A percentile compares a stretch with the other conserved stretches of the same genome.
Conservation (phyloP, 2,329 filamentous ascomycete genomes). For the Chrysoporthe deuterocubensis region DNA sequence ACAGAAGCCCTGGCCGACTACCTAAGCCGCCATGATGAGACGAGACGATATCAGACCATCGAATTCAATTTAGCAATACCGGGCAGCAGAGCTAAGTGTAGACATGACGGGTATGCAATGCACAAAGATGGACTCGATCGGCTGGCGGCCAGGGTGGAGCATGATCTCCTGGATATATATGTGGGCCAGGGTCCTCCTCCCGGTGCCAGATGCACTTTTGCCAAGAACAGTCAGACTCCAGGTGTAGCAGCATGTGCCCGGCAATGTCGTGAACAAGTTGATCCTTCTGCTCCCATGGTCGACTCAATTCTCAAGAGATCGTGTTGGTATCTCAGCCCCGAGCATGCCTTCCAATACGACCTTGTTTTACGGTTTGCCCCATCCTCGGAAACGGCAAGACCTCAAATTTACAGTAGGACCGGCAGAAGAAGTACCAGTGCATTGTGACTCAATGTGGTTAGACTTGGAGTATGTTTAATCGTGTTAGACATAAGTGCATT, state of each 20-base stretch:
- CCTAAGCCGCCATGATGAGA: not conserved
- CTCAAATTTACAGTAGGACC: not conserved
- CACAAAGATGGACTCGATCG: conserved; percentile 2
- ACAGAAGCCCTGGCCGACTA: not conserved
- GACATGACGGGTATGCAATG: not conserved
- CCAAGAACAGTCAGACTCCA: not conserved
- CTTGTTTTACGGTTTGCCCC: not conserved
- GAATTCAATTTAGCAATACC: not conserved
- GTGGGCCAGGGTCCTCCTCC: conserved; percentile 5
- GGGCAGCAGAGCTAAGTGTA: not conserved
- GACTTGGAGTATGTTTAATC: not conserved
- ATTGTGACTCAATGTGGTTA: too few species aligned
- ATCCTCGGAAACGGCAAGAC: not conserved
- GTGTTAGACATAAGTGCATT: too few species aligned
- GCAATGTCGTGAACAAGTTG: not conserved
- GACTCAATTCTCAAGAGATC: not conserved
- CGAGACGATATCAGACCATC: not conserved
- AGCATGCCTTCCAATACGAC: not conserved
- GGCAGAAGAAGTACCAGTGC: not conserved
- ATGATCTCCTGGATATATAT: not conserved
- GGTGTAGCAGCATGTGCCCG: not conserved
- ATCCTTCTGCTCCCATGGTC: not conserved
- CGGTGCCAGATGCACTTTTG: not conserved
- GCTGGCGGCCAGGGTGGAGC: not conserved
- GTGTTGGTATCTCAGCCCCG: not conserved